phyloP scores from a whole-genome alignment of 1,284 basidiomycete species.

The Ustilago hordei region DNA sequence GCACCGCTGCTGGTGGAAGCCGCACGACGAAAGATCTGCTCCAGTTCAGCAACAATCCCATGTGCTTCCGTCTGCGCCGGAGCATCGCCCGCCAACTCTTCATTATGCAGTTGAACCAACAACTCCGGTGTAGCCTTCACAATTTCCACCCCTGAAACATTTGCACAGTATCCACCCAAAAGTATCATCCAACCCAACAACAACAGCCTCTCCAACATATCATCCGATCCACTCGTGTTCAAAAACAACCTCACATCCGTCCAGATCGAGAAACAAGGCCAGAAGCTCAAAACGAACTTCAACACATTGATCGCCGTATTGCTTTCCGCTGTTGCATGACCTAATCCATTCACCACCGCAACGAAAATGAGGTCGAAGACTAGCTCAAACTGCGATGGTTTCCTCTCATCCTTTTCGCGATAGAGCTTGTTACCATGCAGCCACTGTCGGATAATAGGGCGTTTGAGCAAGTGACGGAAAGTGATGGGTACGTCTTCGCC shows the following conservation, averaged over 20 bases:
- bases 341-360: constrained; percentile 56
- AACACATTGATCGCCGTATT: constrained; percentile 62
- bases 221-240: constrained; percentile 67
- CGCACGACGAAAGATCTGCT: constrained; percentile 25
- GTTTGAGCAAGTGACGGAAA: constrained; percentile 62
- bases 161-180: constrained; percentile 65
- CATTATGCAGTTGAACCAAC: constrained; percentile 18
- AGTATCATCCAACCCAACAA: constrained; percentile 67
- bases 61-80: constrained; percentile 15
- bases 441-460: constrained; percentile 68
- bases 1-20: neutral
- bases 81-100: constrained; percentile 22
- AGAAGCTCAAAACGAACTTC: constrained; percentile 67
- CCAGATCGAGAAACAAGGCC: constrained; percentile 64
- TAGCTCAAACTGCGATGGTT: constrained; percentile 66
- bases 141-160: constrained; percentile 56
- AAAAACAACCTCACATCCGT: constrained; percentile 62
- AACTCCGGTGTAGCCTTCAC: constrained; percentile 37
- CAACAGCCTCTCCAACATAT: constrained; percentile 62
- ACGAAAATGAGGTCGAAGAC: constrained; percentile 69
- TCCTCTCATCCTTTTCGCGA: constrained; percentile 63
- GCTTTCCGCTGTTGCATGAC: constrained; percentile 60
- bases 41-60: constrained; percentile 16
- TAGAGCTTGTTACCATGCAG: constrained; percentile 64
- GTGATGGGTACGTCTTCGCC: constrained; percentile 60